Evolutionary conservation across 2,329 filamentous ascomycete genomes (phyloP).

Genomic region (Talaromyces marneffei): DNA sequence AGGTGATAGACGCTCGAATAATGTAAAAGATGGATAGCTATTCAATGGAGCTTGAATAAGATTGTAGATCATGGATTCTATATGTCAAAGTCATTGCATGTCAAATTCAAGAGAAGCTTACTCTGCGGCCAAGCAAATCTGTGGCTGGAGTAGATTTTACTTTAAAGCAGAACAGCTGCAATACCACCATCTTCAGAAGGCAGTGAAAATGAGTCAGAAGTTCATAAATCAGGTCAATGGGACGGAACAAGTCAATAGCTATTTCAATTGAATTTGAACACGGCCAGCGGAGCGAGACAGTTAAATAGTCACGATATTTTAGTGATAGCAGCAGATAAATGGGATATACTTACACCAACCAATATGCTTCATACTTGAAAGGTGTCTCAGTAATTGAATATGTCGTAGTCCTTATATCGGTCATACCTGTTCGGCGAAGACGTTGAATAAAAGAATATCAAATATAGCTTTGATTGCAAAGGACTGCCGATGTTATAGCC

Average conservation of each 20-base stretch:
- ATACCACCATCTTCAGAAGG: conserved; percentile 6
- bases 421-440: background rate
- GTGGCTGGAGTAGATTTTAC: too few relatives aligned
- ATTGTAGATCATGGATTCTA: background rate
- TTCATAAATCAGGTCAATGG: conserved; percentile 3
- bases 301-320: background rate
- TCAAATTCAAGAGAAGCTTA: too few relatives aligned
- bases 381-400: background rate
- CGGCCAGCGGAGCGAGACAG: background rate
- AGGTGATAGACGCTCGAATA: background rate
- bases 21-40: background rate
- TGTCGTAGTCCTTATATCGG: background rate
- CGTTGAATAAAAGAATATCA: too few relatives aligned
- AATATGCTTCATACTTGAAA: background rate
- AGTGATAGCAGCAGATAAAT: background rate
- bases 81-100: too few relatives aligned
- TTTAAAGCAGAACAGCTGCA: background rate
- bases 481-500: too few relatives aligned
- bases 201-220: conserved; percentile 6
- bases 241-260: conserved; percentile 5
- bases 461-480: too few relatives aligned
- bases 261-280: background rate
- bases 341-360: background rate
- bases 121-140: too few relatives aligned
- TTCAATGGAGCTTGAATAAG: background rate